Evolutionary conservation across 1,139 yeast genomes (phyloP).

Genomic region (Candida neerlandica): DNA sequence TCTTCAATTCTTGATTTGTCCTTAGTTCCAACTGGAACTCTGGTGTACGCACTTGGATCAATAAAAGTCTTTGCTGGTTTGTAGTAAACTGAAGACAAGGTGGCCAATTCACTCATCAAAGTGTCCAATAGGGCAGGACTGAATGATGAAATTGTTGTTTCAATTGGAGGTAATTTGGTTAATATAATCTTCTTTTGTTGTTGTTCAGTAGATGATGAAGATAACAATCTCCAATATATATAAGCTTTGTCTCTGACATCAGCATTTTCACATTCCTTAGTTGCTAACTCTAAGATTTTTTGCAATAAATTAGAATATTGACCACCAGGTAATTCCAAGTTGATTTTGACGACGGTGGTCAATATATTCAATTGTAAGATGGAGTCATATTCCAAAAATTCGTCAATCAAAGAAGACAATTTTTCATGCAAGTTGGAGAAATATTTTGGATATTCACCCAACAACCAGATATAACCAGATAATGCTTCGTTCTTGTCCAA

Average conservation of each 20-base stretch:
- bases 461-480: slow-evolving; percentile 82
- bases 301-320: slow-evolving; percentile 57
- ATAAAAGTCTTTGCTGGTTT: slow-evolving; percentile 76
- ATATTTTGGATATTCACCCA: slow-evolving; percentile 84
- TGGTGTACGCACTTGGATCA: slow-evolving; percentile 39
- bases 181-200: slow-evolving; percentile 55
- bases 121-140: slow-evolving; percentile 69
- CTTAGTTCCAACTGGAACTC: slow-evolving; percentile 25
- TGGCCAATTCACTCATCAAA: slow-evolving; percentile 74
- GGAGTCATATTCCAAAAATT: slow-evolving; percentile 74
- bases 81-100: slow-evolving; percentile 87
- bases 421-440: slow-evolving; percentile 56
- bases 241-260: slow-evolving; percentile 95
- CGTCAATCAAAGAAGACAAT: slow-evolving; percentile 53
- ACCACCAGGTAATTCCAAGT: slow-evolving; percentile 39
- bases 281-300: slow-evolving; percentile 71
- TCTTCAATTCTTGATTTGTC: slow-evolving; percentile 56
- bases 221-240: slow-evolving; percentile 89
- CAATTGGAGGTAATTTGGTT: slow-evolving; percentile 68
- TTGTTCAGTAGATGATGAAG: slow-evolving; percentile 51
- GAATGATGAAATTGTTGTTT: slow-evolving; percentile 70
- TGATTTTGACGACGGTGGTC: slow-evolving; percentile 78
- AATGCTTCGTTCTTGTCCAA: slow-evolving; percentile 65
- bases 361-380: slow-evolving; percentile 75
- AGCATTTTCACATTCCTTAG: slow-evolving; percentile 81